Evolutionary conservation across 2,329 filamentous ascomycete genomes (phyloP), one percentile per base, ranked within the genome.

Genomic region (Didymella glomerata): DNA sequence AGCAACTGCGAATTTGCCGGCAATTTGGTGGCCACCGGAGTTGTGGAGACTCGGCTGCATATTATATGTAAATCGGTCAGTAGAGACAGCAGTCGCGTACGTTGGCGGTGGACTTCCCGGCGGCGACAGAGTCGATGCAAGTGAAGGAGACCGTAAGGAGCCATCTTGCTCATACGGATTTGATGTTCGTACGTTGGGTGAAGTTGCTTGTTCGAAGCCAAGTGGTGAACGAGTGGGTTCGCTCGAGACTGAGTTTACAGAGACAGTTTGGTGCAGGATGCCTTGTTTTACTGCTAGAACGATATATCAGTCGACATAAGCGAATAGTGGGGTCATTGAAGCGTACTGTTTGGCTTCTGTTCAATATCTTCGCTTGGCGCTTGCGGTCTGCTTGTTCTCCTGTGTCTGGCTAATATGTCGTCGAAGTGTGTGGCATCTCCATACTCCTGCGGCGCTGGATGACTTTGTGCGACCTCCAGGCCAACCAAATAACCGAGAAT

Each of bases 401-500:
- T 34, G 36, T 57, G 48, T 48, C 36, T 48, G 18, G 54, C 25
- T 18, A 58, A 8, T 8, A 53, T 45, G 3, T 58, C 49, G 14
- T 58, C 55, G 18, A 53, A 45, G 44, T 36, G n/a, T 4, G 42
- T 42, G 3, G 20, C 3, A 30, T 48, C 28, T 30, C 24, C 54
- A 20, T 16, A 57, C 10, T 38, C 28, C 13, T 25, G 22, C 22
- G 36, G 11, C 10, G 4, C 5, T 1, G n/a, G n/a, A 7, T 30
- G 47, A 2, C 4, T 4, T 16, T 44, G 38, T 16, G 28, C 22
- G 20, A 60, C 61, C n/a, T 71, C 70, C 6, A 72, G 41, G 7
- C 57, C 61, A 8, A 48, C 44, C 4, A 72, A 42, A 24, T 63
- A 69, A 8, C 42, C 48, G 1, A 72, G 55, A 1, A 72, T 67